A percentile compares a stretch with the other conserved stretches of the same genome.
Evolutionary conservation across 2,329 filamentous ascomycete species (phyloP).

Genomic region (Venturia asperata): DNA sequence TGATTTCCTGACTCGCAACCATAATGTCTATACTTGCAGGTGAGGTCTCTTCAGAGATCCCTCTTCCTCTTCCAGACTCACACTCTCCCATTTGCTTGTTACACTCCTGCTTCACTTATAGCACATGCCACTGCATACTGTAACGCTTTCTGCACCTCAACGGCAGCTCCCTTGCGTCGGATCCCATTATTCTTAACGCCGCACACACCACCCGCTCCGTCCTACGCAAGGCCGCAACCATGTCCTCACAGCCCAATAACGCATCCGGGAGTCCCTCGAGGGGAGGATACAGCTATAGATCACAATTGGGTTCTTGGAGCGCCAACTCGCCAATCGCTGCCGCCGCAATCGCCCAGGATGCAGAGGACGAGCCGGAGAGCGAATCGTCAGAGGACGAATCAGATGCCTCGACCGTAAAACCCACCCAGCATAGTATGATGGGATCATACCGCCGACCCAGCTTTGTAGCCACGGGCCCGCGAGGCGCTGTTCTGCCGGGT

Average conservation of each 20-base stretch:
- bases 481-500: conserved; percentile 60
- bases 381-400: conserved; percentile 46
- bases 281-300: conserved; percentile 21
- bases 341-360: conserved; percentile 33
- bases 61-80: not conserved
- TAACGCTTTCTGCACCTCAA: not conserved
- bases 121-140: not conserved
- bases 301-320: conserved; percentile 22
- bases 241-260: conserved; percentile 12
- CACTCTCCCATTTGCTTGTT: not conserved
- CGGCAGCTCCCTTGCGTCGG: not conserved
- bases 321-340: conserved; percentile 31
- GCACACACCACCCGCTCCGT: not conserved
- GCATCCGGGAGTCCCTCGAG: conserved; percentile 11
- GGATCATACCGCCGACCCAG: conserved; percentile 69
- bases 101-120: not conserved
- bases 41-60: no score
- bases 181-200: not conserved
- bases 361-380: conserved; percentile 28
- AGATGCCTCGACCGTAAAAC: conserved; percentile 16
- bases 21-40: not conserved
- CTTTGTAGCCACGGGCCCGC: conserved; percentile 64
- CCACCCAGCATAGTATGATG: conserved; percentile 46
- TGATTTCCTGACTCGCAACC: not conserved
- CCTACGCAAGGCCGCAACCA: conserved; percentile 2